Evolutionary conservation across 352 stramenopile genomes (phyloP), one percentile per base, ranked within the genome.

Genomic region (Chrysophaeum taylorii): DNA sequence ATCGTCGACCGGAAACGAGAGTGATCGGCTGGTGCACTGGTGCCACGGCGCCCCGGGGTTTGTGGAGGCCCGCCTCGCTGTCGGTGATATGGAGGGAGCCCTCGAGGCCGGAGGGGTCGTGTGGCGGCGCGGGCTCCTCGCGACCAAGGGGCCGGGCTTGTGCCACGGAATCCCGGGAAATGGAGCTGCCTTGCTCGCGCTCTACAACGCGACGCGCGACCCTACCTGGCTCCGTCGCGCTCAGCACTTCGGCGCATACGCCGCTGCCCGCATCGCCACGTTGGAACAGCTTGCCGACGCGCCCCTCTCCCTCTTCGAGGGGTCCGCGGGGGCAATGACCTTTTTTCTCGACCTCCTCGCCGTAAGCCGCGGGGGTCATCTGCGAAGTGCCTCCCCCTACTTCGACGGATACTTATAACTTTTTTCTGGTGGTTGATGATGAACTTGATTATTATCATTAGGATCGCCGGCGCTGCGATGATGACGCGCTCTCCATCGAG

Each of bases 131-230:
- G 67, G 67, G 2, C 67, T 72, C 39, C 67, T 72, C 12, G n/a
- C n/a, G n/a, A 42, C 27, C 25, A 72, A 72, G 60, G 67, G 67
- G 9, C 67, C 67, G 36, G 67, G 67, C 4, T 52, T 72, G 29
- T 72, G 67, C 67, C 67, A 72, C 50, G 67, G 67, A 27, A 41
- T 69, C 38, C 15, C 67, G 41, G 67, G 67, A 27, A 72, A 72
- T 39, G 43, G 42, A 4, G 43, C 39, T 27, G 45, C 48, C 5
- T 37, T 72, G 2, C 67, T 72, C 23, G 67, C 67, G 12, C 12
- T 64, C 25, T 72, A 25, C 31, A 36, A 52, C 38, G 39, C 39
- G 12, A 68, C 67, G n/a, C 14, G 60, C 37, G 67, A 72, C 31
- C 16, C 4, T 29, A 72, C 25, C 14, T 72, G 60, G 33, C 35